Evolutionary conservation across 2,329 filamentous ascomycete species (phyloP), one percentile per base, ranked within the genome.

Genomic region (Leptosphaerulina australis): DNA sequence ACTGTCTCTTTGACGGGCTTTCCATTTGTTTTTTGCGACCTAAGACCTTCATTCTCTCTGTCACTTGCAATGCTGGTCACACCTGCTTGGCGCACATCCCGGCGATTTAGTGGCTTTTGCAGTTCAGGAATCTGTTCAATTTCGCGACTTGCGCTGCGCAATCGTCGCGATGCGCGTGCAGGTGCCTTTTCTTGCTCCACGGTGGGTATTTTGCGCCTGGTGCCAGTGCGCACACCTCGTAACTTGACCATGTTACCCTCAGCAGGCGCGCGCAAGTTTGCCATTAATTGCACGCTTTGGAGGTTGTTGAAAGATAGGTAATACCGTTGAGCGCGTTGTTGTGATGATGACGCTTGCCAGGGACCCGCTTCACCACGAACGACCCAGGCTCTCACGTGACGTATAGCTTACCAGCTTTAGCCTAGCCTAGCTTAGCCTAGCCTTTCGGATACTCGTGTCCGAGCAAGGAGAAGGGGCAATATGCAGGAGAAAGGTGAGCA

Each of bases 71-170:
- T 46, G 52, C 64, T 69, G 9, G 67, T 55, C 4, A 60, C 51
- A 50, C 64, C 69, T 2, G 56, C 59, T 29, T 69, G 69, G 29
- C 72, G 67, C 30, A 57, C 57, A 24, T 52, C 60, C 38, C 64
- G 63, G 18, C 63, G 65, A 6, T 54, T 51, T 11, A n/a, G n/a
- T n/a, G 59, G 47, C 28, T 64, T 68, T 20, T 53, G 46, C 15
- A 55, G 40, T 15, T 66, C 52, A 15, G 51, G 15, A 8, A 51
- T 41, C 17, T 58, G 50, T 10, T 67, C 67, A 4, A 71, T 45
- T 34, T 76, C 75, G 47, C 66, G 70, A 59, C 75, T 77, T 41
- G 67, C 68, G 60, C 74, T 76, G 58, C 75, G 68, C 35, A 72
- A 66, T 18, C 52, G 58, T 34, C 73, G 67, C 54, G 66, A 48